Evolutionary conservation across 2,329 filamentous ascomycete species (phyloP).

Genomic region (Apiospora phragmitis): DNA sequence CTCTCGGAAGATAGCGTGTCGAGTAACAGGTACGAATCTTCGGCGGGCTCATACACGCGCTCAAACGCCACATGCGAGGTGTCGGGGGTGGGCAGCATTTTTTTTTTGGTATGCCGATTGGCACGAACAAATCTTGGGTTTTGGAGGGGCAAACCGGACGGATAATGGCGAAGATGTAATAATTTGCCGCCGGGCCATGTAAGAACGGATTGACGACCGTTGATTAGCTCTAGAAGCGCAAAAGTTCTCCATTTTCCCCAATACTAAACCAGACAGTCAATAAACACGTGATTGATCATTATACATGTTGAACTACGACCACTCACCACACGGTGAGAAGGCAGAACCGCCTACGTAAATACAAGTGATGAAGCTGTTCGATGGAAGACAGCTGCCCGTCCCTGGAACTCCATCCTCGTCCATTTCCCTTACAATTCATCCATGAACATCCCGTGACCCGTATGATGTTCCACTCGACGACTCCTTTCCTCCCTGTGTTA

Average conservation of each 20-base stretch:
- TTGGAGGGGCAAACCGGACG: no score
- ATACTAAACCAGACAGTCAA: neutral
- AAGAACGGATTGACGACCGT: neutral
- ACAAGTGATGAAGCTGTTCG: neutral
- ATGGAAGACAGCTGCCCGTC: neutral
- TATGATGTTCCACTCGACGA: neutral
- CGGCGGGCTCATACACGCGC: constrained; percentile 89
- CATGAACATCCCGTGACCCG: neutral
- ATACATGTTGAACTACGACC: neutral
- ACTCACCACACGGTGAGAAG: neutral
- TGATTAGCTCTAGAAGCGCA: neutral
- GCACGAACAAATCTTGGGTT: neutral
- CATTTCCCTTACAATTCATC: neutral
- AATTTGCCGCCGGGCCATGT: neutral
- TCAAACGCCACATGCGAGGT: constrained; percentile 90
- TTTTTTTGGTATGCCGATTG: neutral
- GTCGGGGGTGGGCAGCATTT: constrained; percentile 90
- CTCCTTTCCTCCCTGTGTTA: neutral
- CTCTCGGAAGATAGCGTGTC: constrained; percentile 78
- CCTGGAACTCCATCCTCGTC: neutral
- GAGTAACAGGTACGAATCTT: constrained; percentile 92
- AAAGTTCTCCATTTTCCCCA: neutral
- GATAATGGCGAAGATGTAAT: neutral
- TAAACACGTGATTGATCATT: neutral
- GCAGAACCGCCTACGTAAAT: neutral